phyloP scores from a whole-genome alignment of 441 rosid genomes.

The Francoa sonchifolia region DNA sequence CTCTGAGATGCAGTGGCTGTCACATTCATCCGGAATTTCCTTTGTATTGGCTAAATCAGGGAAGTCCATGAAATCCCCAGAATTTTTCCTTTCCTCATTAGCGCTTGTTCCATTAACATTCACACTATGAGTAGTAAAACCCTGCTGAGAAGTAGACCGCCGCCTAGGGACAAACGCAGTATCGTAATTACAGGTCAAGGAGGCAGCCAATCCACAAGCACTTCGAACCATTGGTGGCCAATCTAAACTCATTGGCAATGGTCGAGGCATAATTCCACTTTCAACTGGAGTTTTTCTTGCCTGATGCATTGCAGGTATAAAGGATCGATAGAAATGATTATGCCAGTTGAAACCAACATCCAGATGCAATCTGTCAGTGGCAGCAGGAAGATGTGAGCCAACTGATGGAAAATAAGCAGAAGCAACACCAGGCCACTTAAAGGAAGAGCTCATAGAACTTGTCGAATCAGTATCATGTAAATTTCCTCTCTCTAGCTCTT shows the following conservation, averaged over 20 bases:
- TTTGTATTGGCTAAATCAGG: constrained; percentile 43
- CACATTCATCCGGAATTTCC: constrained; percentile 59
- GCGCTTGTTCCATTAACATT: constrained; percentile 25
- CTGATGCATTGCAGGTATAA: constrained; percentile 59
- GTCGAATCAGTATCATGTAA: constrained; percentile 24
- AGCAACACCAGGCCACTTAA: constrained; percentile 78
- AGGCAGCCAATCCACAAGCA: constrained; percentile 55
- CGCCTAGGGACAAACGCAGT: constrained; percentile 50
- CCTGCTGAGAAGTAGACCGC: constrained; percentile 43
- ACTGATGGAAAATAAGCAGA: constrained; percentile 65
- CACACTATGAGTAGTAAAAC: constrained; percentile 30
- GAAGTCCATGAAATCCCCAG: constrained; percentile 48
- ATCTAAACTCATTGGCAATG: constrained; percentile 80
- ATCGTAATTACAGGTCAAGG: constrained; percentile 62
- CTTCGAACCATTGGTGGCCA: constrained; percentile 95
- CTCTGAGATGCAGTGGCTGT: constrained; percentile 80
- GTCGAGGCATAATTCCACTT: constrained; percentile 53
- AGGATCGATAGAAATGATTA: constrained; percentile 63
- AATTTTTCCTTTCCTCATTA: constrained; percentile 41
- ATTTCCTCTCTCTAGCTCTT: constrained; percentile 26
- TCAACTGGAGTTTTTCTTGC: constrained; percentile 64
- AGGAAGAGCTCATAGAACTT: constrained; percentile 48
- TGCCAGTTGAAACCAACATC: constrained; percentile 92
- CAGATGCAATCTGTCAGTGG: constrained; percentile 89
- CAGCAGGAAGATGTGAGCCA: constrained; percentile 70